phyloP scores from a whole-genome alignment of 169 alveolate species.

The Plasmodium chabaudi region DNA sequence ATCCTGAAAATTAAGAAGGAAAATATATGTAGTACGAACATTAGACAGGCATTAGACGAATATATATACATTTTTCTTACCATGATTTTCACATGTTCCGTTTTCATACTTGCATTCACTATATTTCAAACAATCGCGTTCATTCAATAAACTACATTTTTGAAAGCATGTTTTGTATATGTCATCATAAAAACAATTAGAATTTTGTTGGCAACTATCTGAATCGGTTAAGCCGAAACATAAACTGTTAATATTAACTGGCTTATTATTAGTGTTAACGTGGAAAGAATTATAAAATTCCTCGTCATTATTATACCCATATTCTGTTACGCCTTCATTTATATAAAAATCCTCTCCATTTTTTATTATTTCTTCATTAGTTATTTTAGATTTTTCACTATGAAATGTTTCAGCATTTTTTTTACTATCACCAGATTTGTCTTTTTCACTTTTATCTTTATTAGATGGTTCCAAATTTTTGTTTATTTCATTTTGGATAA shows the following conservation, averaged over 20 bases:
- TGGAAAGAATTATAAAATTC: slow-evolving; percentile 56
- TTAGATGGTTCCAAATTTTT: background rate
- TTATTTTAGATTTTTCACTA: slow-evolving; percentile 1
- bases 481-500: slow-evolving; percentile 1
- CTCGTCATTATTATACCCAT: slow-evolving; percentile 50
- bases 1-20: slow-evolving; percentile 12
- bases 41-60: background rate
- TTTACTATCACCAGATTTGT: background rate
- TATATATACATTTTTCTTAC: slow-evolving; percentile 10
- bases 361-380: slow-evolving; percentile 23
- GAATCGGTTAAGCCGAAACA: slow-evolving; percentile 19
- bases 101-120: slow-evolving; percentile 30
- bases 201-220: slow-evolving; percentile 11
- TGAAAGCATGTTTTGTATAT: slow-evolving; percentile 43
- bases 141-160: slow-evolving; percentile 27
- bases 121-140: slow-evolving; percentile 21
- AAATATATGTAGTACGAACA: background rate
- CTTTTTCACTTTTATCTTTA: background rate
- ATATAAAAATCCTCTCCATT: slow-evolving; percentile 43
- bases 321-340: slow-evolving; percentile 30
- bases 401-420: background rate
- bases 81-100: slow-evolving; percentile 58
- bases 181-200: slow-evolving; percentile 45
- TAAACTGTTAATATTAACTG: slow-evolving; percentile 36
- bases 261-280: background rate